Base-by-base conservation (phyloP, 2,329 filamentous ascomycete species). In the Ceratocystis cubensis region DNA sequence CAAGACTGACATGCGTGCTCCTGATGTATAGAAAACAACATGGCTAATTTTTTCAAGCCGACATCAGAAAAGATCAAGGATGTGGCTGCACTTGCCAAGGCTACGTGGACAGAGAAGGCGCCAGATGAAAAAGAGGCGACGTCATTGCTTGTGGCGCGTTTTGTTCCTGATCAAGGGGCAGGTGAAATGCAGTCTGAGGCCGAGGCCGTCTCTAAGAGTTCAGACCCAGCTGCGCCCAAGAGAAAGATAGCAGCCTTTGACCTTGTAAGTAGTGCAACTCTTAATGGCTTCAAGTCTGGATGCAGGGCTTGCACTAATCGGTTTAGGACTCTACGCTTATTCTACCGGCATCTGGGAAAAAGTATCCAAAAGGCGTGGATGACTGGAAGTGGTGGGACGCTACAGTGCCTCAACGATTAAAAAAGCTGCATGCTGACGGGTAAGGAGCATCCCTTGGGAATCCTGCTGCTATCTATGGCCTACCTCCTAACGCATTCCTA, bases 301-400 rank as follows among this genome's bases (percentile, higher is more conserved):
- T 17, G 25, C 6, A 10, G 30, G 33, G 20, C 20, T 57, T 20
- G 41, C 10, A 25, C 64, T 65, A 33, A 65, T 37, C 33, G 13
- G 3, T 2, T 5, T 41, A 89, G 87, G 94, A 99, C 74, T 94
- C 89, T 6, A 99, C 94, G 0, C 77, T 99, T 44, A 91, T 99
- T 69, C 80, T 80, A 1, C 88, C 91, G 0, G 81, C 84, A 3
- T 96, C 91, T 0, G 91, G 91, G 6, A 94, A 90, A 75, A 88
- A 83, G 63, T 93, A 93, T 72, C 81, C 84, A 2, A 81, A 82
- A 64, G 83, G 85, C 70, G 83, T 86, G 0, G 78, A 80, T 3
- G 93, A 97, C 73, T 99, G 94, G 94, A 91, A 89, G 74, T 99
- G 94, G 94, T 97, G 91, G 91, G 79, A 95, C 74, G 71, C 76